A percentile compares a stretch with the other conserved stretches of the same genome.
Conservation (phyloP, 139 green algal genomes). For the Micromonas pusilla region DNA sequence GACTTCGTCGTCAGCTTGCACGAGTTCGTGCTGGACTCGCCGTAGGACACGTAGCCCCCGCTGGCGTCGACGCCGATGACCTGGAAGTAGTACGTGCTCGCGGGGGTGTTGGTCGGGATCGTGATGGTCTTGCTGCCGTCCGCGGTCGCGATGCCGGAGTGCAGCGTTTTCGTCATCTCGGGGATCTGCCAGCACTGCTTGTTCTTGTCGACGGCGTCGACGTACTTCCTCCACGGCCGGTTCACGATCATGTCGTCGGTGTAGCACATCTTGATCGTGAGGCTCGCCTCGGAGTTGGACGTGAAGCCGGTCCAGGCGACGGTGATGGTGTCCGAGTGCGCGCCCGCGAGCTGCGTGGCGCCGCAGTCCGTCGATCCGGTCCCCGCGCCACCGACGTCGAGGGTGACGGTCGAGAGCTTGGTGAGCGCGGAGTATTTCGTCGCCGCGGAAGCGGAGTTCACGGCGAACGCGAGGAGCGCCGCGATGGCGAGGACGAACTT, state of each 20-base stretch:
- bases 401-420: no score
- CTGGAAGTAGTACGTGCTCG: slow-evolving; percentile 9
- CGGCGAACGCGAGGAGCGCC: not conserved
- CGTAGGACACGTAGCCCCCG: not conserved
- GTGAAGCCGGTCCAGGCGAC: slow-evolving; percentile 6
- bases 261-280: slow-evolving; percentile 26
- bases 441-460: not conserved
- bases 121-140: not conserved
- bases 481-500: not conserved
- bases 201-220: slow-evolving; percentile 16
- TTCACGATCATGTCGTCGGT: not conserved
- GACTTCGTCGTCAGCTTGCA: not conserved
- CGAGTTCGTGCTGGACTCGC: not conserved
- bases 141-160: not conserved
- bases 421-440: not conserved
- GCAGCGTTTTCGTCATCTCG: not conserved
- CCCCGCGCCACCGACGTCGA: no score
- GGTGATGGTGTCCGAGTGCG: not conserved
- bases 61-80: not conserved
- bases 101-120: slow-evolving; percentile 1
- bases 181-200: slow-evolving; percentile 24
- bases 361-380: not conserved
- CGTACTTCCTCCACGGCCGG: slow-evolving; percentile 9
- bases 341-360: not conserved
- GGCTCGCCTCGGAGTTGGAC: not conserved